Percentiles rank a stretch among this genome's conserved stretches.
Conservation (phyloP, 73 alveolate genomes). For the Tetrahymena borealis region DNA sequence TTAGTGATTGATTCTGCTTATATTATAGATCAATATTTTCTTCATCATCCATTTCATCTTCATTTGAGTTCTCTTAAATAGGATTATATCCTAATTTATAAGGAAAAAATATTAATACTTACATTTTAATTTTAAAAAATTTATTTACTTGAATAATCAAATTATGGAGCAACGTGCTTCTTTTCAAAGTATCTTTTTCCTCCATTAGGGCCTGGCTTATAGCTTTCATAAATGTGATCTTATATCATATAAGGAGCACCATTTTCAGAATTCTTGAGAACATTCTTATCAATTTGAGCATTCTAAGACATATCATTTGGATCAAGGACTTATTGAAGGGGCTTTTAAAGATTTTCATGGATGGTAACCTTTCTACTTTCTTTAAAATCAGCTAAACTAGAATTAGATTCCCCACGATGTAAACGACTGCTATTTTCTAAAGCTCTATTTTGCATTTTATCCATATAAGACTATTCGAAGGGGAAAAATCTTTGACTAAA, state of each 20-base stretch:
- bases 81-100: not conserved
- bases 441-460: not conserved
- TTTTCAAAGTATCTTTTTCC: not conserved
- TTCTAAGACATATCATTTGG: not conserved
- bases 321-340: not conserved
- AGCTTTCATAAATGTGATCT: not conserved
- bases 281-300: not conserved
- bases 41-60: not conserved
- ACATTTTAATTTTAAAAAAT: not conserved
- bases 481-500: not conserved
- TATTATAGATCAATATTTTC: not conserved
- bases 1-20: not conserved
- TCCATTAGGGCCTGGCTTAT: not conserved
- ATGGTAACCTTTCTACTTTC: not conserved
- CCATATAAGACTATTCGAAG: not conserved
- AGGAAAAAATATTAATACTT: not conserved
- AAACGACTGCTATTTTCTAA: not conserved
- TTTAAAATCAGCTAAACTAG: not conserved
- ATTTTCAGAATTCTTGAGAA: not conserved
- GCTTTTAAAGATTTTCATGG: not conserved
- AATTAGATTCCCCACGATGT: not conserved
- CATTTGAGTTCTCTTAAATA: not conserved
- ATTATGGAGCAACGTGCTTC: not conserved
- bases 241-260: not conserved
- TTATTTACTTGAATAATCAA: not conserved